Evolutionary conservation across 805 yeast genomes (phyloP), one percentile per base, ranked within the genome.

Genomic region (Ogataea ganodermae): DNA sequence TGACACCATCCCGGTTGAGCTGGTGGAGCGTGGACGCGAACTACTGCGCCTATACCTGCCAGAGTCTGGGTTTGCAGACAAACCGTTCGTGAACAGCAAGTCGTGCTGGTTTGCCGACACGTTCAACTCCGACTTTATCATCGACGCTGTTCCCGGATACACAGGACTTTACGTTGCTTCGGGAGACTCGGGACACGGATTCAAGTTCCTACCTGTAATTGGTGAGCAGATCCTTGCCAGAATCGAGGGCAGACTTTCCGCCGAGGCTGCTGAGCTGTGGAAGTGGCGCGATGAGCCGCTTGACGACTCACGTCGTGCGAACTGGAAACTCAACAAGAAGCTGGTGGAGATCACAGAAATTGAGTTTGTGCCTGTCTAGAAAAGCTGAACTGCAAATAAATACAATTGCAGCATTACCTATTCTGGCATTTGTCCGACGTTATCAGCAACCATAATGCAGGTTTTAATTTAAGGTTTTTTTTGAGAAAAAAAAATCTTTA

Each of bases 111-210:
- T 66, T 23, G 67, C 74, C 14, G 79, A 75, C 49, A 66, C 78
- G 5, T 51, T 69, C 6, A 67, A 68, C 43, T 60, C 71, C 6
- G 66, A 74, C 48, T 74, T 73, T 45, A 54, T 75, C 10, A 67
- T 75, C 18, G 75, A 73, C 48, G 51, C 52, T 23, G 62, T 69
- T 18, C 79, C 79, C 1, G 53, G 52, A 1, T 49, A 52, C 16
- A 31, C 45, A 1, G 67, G 66, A 22, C 62, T 74, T 1, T 66
- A 51, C 45, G 69, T 75, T 8, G 78, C 76, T 0, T 61, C 74
- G 8, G 80, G 80, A 17, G 79, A 75, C 53, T 69, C 78, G 3
- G 77, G 79, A 7, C 79, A 75, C 56, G 76, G 68, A 3, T 75
- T 69, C 58, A 75, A 75, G 57, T 71, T 71, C 39, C 53, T 75